Base-by-base conservation (phyloP, 2,329 filamentous ascomycete genomes). In the Neospermospora avenae region DNA sequence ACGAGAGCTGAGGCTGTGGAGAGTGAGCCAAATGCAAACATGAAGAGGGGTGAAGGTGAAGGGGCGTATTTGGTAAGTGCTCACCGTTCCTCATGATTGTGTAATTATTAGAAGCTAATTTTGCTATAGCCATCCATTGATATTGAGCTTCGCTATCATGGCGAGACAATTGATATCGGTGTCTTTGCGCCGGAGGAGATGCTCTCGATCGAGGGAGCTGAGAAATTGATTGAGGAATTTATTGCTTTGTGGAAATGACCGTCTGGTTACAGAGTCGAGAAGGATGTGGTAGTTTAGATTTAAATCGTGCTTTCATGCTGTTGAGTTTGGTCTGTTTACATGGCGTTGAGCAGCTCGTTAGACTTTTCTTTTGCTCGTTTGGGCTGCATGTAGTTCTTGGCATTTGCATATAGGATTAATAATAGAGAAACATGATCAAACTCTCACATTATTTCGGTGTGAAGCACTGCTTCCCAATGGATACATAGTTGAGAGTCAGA, bases 111-210 rank as follows among this genome's bases (percentile, higher is more conserved):
- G 34, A 24, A 31, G 10, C 49, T 63, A 61, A 63, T 25, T 10
- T 11, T n/a, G 22, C 8, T 44, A 35, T 41, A 73, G 71, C 62
- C 69, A 37, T 63, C 70, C 0, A 55, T 73, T 4, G 71, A 73
- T 69, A 57, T 73, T 25, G 71, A 73, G 44, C 49, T 73, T 0
- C 63, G 67, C 46, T 68, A 70, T 44, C 54, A 63, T 6, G 63
- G 56, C 18, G 62, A 62, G 18, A 56, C 31, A 25, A 28, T 72
- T 16, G 70, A 72, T 59, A 57, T 73, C 45, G 70, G 70, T 3
- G 56, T 73, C 10, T 73, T 72, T 61, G 69, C 64, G 8, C 67
- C 69, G 2, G 45, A 37, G 25, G 45, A 63, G 14, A 58, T 68
- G 59, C n/a, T 73, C 18, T 44, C 55, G 49, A 22, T 70, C 16